Evolutionary conservation across 1,284 basidiomycete genomes (phyloP), one percentile per base, ranked within the genome.

Genomic region (Mixia osmundae): DNA sequence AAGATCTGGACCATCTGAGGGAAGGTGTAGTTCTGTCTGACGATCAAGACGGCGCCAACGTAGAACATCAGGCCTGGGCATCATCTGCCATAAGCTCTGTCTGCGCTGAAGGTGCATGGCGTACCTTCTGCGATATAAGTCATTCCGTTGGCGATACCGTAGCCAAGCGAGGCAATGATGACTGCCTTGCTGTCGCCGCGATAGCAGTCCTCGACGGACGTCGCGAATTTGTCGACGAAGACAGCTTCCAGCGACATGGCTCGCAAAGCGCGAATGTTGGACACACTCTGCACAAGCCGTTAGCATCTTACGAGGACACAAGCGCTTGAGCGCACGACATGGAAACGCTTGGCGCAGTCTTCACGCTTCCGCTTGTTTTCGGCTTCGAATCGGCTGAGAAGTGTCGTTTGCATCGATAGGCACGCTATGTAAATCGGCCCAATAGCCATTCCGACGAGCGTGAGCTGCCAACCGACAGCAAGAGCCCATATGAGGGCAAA

Each of bases 401-500:
- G 54, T 16, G 63, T 60, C 1, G 73, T 70, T 53, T 87, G 78
- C 5, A 76, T 44, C 9, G 69, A 65, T 63, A 83, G 76, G 4
- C 71, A 62, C 12, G 67, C 54, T 7, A 71, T 69, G 48, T 94
- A 89, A 6, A 91, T 63, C 0, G 87, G 89, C 0, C 69, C 77
- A 23, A 94, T 67, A 1, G 74, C 82, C 23, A 94, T 56, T 0
- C 83, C 89, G 1, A 80, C 78, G 14, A 97, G 66, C 0, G 87
- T 91, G 41, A 97, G 63, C 57, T 91, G 72, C 89, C 89, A 97
- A 0, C 82, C 83, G 20, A 67, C 61, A 1, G 68, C 67, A 51
- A 94, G 62, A 0, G 89, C 80, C 87, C 87, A 95, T 8, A 76
- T 54, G 12, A 94, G 57, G 3, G 80, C 83, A 9, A 87, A 61